Base-by-base conservation (phyloP, 768 basidiomycete species). In the Suillus cothurnatus region DNA sequence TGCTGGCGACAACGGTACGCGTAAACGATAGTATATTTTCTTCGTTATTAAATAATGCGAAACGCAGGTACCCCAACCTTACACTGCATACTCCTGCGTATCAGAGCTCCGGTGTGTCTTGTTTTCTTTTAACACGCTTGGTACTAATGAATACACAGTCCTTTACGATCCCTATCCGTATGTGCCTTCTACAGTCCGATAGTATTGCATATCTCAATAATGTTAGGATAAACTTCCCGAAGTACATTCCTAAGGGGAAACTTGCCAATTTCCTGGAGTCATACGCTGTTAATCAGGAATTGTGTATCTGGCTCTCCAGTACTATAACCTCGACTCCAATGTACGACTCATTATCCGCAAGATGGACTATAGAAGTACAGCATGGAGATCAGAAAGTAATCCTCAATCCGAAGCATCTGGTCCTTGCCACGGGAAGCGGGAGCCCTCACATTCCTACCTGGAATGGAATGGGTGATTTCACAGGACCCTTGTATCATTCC, bases 241-340 rank as follows among this genome's bases (percentile, higher is more conserved):
- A 21, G 11, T 26, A 15, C 38, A 43, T 32, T 59, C 36, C 57
- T 39, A 55, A 60, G 21, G 31, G 58, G 21, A 45, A 85, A 83
- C 76, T 88, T 32, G 87, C 83, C 2, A 82, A 84, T 65, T 88
- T 84, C 82, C 77, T 88, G 4, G 87, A 88, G 69, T 76, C 73
- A 4, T 89, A 88, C 70, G 86, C 83, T 0, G 77, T 83, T 12
- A 69, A 80, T 0, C 74, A 87, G 61, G 88, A 88, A 67, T 69
- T 89, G 32, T 82, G 86, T 67, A 81, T 85, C 15, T 88, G 86
- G 88, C 83, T 80, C 0, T 82, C 82, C 0, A 73, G 82, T 0
- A 78, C 68, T 11, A 75, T 83, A 11, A 69, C 62, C 8, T 72
- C 67, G 11, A 73, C 78, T 14, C 64, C 62, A 0, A 77, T 53